Evolutionary conservation across 495 filamentous ascomycete species (phyloP).

Genomic region (Aspergillus steynii): DNA sequence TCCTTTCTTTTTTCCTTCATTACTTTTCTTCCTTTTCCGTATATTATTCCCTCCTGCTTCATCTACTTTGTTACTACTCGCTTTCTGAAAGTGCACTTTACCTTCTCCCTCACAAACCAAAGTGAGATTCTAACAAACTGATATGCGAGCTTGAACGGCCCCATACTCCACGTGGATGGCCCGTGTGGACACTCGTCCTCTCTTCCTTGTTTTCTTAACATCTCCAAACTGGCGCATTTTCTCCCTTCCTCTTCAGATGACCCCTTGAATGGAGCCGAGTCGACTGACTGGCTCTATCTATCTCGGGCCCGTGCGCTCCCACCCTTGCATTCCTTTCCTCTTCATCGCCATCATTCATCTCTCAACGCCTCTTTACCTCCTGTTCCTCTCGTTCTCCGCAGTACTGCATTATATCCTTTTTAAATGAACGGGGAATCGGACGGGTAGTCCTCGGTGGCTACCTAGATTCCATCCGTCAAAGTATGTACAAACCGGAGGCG

Average conservation of each 20-base stretch:
- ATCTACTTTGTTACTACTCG: conserved; percentile 15
- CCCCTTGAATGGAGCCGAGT: neutral
- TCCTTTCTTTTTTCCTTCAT: conserved; percentile 7
- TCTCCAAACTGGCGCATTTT: neutral
- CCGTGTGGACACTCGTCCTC: neutral
- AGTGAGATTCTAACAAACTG: conserved; percentile 3
- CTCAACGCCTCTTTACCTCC: no score
- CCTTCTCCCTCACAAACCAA: conserved; percentile 9
- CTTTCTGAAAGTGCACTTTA: conserved; percentile 10
- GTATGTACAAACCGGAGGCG: no score
- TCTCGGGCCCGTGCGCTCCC: neutral
- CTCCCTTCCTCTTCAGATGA: neutral
- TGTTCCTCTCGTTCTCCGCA: no score
- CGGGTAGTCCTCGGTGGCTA: no score
- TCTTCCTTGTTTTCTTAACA: neutral
- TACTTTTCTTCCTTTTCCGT: conserved; percentile 14
- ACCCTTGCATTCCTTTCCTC: neutral
- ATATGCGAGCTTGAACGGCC: neutral
- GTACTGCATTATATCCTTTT: no score
- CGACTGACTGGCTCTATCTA: neutral
- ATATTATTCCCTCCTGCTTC: conserved; percentile 21
- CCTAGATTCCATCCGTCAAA: no score
- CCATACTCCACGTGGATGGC: neutral
- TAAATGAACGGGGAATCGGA: no score
- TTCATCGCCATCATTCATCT: no score